Evolutionary conservation across 805 yeast species (phyloP).

Genomic region (Isabelozyma pseudorhagii): DNA sequence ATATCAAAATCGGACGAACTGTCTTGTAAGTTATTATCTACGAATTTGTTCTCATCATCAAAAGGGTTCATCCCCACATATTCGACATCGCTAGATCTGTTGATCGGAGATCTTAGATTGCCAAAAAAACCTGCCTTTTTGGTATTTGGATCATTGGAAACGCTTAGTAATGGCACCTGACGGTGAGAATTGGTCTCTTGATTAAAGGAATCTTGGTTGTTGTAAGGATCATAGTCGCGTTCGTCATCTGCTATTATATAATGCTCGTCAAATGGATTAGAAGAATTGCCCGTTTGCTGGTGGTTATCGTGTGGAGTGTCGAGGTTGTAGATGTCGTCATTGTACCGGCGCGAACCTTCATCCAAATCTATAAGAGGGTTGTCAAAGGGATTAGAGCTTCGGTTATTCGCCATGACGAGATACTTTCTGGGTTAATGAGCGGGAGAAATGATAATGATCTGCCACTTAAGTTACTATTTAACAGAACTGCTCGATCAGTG

Average conservation of each 20-base stretch:
- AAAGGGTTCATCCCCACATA: conserved; percentile 24
- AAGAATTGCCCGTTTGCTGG: conserved; percentile 4
- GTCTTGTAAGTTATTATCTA: conserved; percentile 6
- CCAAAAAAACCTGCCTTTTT: conserved; percentile 21
- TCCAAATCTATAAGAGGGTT: conserved; percentile 27
- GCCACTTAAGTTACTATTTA: too few species aligned
- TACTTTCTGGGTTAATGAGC: too few species aligned
- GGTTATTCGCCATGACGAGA: background rate
- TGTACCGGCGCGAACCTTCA: conserved; percentile 10
- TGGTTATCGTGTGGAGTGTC: background rate
- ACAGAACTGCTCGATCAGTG: too few species aligned
- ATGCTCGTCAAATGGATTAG: conserved; percentile 33
- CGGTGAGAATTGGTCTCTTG: conserved; percentile 5
- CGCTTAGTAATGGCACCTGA: conserved; percentile 25
- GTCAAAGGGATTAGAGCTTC: conserved; percentile 12
- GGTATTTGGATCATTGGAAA: conserved; percentile 16
- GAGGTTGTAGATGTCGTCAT: background rate
- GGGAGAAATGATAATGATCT: too few species aligned
- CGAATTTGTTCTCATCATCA: conserved; percentile 9
- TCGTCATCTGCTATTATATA: conserved; percentile 36
- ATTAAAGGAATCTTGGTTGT: background rate
- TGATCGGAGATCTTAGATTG: conserved; percentile 4
- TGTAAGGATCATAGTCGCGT: conserved; percentile 11
- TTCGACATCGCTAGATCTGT: conserved; percentile 11
- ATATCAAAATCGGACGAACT: conserved; percentile 35